phyloP scores from a whole-genome alignment of 495 filamentous ascomycete species.

The Glarea lozoyensis region DNA sequence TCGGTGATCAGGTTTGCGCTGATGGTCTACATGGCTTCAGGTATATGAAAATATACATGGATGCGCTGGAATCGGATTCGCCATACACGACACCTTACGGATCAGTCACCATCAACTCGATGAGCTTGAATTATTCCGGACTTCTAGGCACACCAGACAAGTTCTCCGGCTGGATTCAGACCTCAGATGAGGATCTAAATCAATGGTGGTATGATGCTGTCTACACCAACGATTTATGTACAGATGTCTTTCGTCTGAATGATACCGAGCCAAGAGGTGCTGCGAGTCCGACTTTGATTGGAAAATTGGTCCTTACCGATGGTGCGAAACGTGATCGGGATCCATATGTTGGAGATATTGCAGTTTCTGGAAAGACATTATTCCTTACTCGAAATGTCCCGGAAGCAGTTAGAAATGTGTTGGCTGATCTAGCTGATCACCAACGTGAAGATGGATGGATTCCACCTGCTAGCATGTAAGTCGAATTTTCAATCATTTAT shows the following conservation, averaged over 20 bases:
- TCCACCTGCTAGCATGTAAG: conserved; percentile 38
- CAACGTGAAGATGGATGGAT: conserved; percentile 41
- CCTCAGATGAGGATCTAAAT: conserved; percentile 34
- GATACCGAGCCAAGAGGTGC: conserved; percentile 30
- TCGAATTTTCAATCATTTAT: neutral
- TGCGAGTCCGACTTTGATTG: conserved; percentile 27
- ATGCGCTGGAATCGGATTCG: conserved; percentile 29
- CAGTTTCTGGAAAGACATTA: conserved; percentile 31
- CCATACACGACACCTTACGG: conserved; percentile 32
- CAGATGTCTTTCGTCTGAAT: conserved; percentile 27
- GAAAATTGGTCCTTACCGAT: conserved; percentile 34
- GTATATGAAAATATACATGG: conserved; percentile 35
- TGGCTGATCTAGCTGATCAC: conserved; percentile 35
- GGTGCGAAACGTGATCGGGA: conserved; percentile 40
- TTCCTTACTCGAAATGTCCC: conserved; percentile 34
- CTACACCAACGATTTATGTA: conserved; percentile 37
- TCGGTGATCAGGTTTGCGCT: conserved; percentile 29
- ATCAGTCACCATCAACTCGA: conserved; percentile 26
- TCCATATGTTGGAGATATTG: conserved; percentile 40
- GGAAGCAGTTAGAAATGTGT: conserved; percentile 29
- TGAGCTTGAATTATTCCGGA: conserved; percentile 30
- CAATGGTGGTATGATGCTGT: conserved; percentile 41
- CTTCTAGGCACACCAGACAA: conserved; percentile 34
- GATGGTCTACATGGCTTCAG: conserved; percentile 41
- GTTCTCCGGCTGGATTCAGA: conserved; percentile 38